Percentiles rank a stretch among this genome's conserved stretches.
phyloP scores from a whole-genome alignment of 495 filamentous ascomycete genomes.

The Bacidia rubella region DNA sequence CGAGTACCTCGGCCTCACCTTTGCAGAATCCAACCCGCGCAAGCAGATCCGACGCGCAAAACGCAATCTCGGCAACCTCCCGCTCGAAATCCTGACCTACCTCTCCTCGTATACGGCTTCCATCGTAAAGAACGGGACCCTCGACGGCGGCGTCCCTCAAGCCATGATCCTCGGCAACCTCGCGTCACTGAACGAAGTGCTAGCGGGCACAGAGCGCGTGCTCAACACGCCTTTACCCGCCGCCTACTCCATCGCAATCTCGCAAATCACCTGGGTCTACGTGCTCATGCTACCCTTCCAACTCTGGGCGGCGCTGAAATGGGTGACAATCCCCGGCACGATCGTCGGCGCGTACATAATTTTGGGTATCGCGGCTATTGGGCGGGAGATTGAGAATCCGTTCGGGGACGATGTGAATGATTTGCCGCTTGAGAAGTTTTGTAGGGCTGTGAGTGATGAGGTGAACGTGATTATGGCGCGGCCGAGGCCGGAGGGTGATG shows the following conservation, averaged over 20 bases:
- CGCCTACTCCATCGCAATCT: conserved; percentile 74
- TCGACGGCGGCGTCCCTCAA: conserved; percentile 35
- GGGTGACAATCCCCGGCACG: conserved; percentile 77
- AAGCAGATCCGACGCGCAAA: conserved; percentile 55
- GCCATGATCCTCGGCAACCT: conserved; percentile 31
- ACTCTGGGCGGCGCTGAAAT: conserved; percentile 45
- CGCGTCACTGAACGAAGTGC: conserved; percentile 52
- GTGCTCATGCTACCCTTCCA: conserved; percentile 77
- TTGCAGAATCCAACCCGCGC: conserved; percentile 58
- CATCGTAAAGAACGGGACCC: conserved; percentile 37
- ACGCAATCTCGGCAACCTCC: conserved; percentile 57
- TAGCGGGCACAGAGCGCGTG: conserved; percentile 65
- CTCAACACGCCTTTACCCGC: conserved; percentile 73
- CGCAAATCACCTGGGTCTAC: conserved; percentile 82
- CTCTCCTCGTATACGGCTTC: conserved; percentile 53
- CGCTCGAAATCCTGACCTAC: conserved; percentile 64
- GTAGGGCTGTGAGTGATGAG: conserved; percentile 54
- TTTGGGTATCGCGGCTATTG: conserved; percentile 74
- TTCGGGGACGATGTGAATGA: conserved; percentile 85
- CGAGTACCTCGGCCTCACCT: conserved; percentile 56
- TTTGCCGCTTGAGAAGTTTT: conserved; percentile 65
- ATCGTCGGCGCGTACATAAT: conserved; percentile 81
- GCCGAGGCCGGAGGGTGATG: conserved; percentile 38
- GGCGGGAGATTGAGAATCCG: conserved; percentile 78
- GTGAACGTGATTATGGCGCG: conserved; percentile 57